Conservation (phyloP, 371 early-diverging fungal species). For the Lichtheimia ramosa region DNA sequence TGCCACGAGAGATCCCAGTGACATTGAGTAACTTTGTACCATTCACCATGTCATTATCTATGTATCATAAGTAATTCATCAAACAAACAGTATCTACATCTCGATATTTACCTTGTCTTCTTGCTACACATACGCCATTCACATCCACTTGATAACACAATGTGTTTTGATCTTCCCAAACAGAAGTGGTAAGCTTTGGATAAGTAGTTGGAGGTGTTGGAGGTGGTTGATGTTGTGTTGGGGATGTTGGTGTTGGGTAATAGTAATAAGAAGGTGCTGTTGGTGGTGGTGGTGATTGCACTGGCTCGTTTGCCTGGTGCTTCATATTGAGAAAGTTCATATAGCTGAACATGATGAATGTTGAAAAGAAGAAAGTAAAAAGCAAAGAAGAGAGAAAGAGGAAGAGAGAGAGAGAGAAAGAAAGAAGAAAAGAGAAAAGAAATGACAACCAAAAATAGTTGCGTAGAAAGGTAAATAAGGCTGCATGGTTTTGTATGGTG, state of each 20-base stretch:
- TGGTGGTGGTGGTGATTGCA: background rate
- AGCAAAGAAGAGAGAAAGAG: background rate
- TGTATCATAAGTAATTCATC: background rate
- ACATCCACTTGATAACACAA: slow-evolving; percentile 76
- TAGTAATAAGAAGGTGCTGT: background rate
- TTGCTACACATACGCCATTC: slow-evolving; percentile 66
- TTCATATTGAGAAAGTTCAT: slow-evolving; percentile 3
- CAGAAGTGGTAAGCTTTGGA: slow-evolving; percentile 63
- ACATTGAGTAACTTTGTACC: slow-evolving; percentile 86
- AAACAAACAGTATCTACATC: background rate
- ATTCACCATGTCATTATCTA: slow-evolving; percentile 82
- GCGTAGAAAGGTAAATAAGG: background rate
- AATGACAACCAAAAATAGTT: too few relatives aligned
- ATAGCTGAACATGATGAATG: slow-evolving; percentile 3
- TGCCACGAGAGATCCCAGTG: slow-evolving; percentile 85
- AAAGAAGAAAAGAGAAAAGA: background rate
- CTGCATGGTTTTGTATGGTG: background rate
- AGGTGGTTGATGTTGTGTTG: background rate
- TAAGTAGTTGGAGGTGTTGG: slow-evolving; percentile 20
- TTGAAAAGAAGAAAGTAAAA: background rate
- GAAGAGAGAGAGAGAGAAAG: slow-evolving; percentile 1
- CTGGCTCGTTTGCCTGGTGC: background rate
- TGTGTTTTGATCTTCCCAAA: slow-evolving; percentile 80
- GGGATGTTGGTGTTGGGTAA: background rate
- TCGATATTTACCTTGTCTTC: slow-evolving; percentile 59